phyloP scores from a whole-genome alignment of 2,329 filamentous ascomycete genomes.

The Anisogramma anomala region DNA sequence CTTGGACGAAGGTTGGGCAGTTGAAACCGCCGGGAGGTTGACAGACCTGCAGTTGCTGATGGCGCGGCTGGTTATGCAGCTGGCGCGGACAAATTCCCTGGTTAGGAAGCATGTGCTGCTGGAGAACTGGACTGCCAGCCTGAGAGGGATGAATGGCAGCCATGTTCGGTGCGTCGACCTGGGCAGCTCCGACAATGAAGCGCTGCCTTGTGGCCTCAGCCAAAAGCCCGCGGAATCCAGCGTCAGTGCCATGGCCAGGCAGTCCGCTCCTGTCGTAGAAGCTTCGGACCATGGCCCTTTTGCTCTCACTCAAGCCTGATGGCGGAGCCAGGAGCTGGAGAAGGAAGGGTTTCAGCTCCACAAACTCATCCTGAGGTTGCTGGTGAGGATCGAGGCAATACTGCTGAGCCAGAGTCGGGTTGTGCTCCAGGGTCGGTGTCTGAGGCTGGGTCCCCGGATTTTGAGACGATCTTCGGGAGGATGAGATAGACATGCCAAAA shows the following conservation, averaged over 20 bases:
- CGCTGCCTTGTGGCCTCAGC: not conserved
- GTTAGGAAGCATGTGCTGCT: no score
- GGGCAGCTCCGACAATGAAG: no score
- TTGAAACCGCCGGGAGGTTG: no score
- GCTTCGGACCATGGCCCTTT: constrained; percentile 19
- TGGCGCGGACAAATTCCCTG: no score
- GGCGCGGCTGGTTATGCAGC: no score
- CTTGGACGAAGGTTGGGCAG: no score
- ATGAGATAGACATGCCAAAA: constrained; percentile 24
- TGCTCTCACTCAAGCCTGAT: constrained; percentile 5
- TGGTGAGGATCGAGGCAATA: constrained; percentile 16
- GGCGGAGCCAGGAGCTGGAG: not conserved
- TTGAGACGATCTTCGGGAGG: constrained; percentile 18
- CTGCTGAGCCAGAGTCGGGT: not conserved
- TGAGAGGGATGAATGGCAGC: no score
- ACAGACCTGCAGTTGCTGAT: no score
- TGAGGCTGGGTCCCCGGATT: constrained; percentile 18
- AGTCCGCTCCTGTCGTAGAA: constrained; percentile 21
- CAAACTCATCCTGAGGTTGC: not conserved
- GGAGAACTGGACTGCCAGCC: no score
- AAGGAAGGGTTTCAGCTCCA: not conserved
- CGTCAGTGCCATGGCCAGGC: constrained; percentile 15
- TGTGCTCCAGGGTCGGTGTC: not conserved
- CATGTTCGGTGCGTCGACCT: no score
- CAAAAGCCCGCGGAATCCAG: not conserved